Evolutionary conservation across 768 basidiomycete species (phyloP), one percentile per base, ranked within the genome.

Genomic region (Lepiota subincarnata): DNA sequence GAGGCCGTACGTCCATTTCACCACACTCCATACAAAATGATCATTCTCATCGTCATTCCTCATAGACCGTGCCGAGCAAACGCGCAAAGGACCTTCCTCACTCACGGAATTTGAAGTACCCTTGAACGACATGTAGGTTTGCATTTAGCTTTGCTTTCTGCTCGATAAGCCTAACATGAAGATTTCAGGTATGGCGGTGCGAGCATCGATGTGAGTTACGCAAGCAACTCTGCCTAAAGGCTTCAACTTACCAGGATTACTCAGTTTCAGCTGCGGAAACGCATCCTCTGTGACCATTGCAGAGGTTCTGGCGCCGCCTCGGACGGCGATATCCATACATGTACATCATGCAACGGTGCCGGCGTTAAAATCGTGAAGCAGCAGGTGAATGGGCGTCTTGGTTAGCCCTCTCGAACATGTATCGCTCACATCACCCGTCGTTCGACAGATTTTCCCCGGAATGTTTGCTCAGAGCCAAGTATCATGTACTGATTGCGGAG

Each of bases 241-340:
- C 24, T 37, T 18, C 28, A 22, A 18, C 19, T 69, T 35, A 60
- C 22, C 22, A 18, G 7, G 7, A 11, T 42, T 42, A 2, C 55
- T 11, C 59, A 98, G 93, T 96, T 99, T 70, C 87, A 89, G 74
- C 79, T 98, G 66, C 88, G 86, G 68, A 95, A 96, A 66, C 83
- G 85, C 49, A 83, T 96, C 34, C 84, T 99, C 14, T 99, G 97
- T 64, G 94, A 98, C 68, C 91, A 97, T 66, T 99, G 97, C 71
- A 86, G 94, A 64, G 97, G 97, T 19, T 84, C 92, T 0, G 97
- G 97, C 19, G 97, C 97, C 0, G 89, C 92, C 1, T 89, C 92
- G 0, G 90, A 92, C 55, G 69, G 79, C 6, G 91, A 97, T 64
- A 89, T 97, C 44, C 89, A 92, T 62, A 79, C 81, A n/a, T 99